These are phyloP conservation scores for Termitomyces sp. DNA, from an alignment of 768 basidiomycete species.

Conservation along the genomic window DNA sequence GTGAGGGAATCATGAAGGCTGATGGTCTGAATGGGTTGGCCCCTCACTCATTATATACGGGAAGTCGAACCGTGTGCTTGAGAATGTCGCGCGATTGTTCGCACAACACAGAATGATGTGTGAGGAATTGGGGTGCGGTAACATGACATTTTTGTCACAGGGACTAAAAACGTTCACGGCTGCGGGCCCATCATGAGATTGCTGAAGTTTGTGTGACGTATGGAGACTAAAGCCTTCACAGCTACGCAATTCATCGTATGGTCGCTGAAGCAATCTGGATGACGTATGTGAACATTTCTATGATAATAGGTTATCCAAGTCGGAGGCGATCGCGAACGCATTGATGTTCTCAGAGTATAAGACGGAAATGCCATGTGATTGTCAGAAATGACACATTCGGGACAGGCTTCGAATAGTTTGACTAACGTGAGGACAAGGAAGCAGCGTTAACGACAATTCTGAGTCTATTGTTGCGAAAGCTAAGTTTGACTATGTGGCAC, in stretches of 20 bases:
- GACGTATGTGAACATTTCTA: too few species aligned
- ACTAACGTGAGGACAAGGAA: background rate
- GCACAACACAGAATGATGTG: background rate
- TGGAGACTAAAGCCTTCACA: too few species aligned
- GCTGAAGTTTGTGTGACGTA: background rate
- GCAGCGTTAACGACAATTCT: background rate
- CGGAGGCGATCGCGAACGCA: background rate
- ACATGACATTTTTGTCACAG: background rate
- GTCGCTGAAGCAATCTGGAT: too few species aligned
- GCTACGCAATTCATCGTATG: too few species aligned
- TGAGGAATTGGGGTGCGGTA: background rate
- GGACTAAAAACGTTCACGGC: too few species aligned
- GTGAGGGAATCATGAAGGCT: conserved; percentile 5
- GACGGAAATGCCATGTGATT: background rate
- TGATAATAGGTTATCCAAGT: too few species aligned
- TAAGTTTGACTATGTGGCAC: too few species aligned
- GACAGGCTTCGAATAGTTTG: background rate
- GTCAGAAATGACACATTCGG: background rate
- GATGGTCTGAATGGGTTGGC: background rate
- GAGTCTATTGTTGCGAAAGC: too few species aligned
- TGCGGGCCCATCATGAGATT: background rate
- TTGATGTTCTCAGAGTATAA: background rate
- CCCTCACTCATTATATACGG: background rate
- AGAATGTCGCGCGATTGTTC: background rate
- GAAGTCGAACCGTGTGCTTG: background rate